phyloP scores from a whole-genome alignment of 768 basidiomycete genomes.

The Boletus fagicola region DNA sequence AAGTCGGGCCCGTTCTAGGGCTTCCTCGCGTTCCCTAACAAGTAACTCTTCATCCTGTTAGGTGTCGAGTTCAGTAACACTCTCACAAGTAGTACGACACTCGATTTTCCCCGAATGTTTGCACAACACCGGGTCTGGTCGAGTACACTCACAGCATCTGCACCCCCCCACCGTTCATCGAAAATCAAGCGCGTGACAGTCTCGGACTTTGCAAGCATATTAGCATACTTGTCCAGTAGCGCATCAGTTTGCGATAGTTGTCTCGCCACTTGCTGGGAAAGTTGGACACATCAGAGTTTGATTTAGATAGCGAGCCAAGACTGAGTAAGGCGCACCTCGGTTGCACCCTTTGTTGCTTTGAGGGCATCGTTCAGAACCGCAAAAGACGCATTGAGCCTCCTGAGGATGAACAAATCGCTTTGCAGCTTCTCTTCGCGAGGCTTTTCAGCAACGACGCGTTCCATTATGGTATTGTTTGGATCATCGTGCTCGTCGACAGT shows the following conservation, averaged over 20 bases:
- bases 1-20: conserved; percentile 24
- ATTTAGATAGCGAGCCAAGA: background rate
- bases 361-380: conserved; percentile 67
- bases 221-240: conserved; percentile 72
- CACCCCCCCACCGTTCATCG: conserved; percentile 75
- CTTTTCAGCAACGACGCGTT: conserved; percentile 29
- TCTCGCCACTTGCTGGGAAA: conserved; percentile 54
- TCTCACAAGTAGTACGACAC: background rate
- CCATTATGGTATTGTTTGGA: conserved; percentile 27
- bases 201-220: conserved; percentile 68
- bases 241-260: conserved; percentile 73
- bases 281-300: background rate
- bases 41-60: conserved; percentile 59
- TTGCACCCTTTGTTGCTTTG: conserved; percentile 60
- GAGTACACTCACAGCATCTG: conserved; percentile 55
- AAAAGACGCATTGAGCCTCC: conserved; percentile 70
- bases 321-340: conserved; percentile 49
- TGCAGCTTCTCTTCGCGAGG: conserved; percentile 71
- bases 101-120: background rate
- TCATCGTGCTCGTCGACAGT: conserved; percentile 13
- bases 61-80: background rate
- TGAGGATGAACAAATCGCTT: conserved; percentile 69
- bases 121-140: background rate
- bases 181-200: conserved; percentile 65
- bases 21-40: conserved; percentile 42